Evolutionary conservation across 169 alveolate genomes (phyloP).

Genomic region (Eimeria brunetti): DNA sequence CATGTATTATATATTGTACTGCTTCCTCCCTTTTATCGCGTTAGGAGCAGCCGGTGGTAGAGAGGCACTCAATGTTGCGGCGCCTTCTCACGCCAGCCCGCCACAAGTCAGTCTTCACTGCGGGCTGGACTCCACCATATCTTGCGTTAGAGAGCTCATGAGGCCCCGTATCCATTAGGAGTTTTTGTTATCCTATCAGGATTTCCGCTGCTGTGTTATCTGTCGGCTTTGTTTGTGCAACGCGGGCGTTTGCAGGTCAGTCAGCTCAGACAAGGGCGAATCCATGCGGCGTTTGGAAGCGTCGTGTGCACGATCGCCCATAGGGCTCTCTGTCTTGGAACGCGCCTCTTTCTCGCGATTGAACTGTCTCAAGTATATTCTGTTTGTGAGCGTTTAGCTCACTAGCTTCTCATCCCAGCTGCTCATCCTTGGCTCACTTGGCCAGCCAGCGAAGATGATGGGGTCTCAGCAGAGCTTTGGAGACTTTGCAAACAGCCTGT

Average conservation of each 20-base stretch:
- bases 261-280: slow-evolving; percentile 27
- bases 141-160: neutral
- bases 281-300: slow-evolving; percentile 38
- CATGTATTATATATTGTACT: no score
- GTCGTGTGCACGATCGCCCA: slow-evolving; percentile 27
- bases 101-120: slow-evolving; percentile 30
- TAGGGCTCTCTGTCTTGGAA: slow-evolving; percentile 36
- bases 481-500: slow-evolving; percentile 75
- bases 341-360: neutral
- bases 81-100: slow-evolving; percentile 45
- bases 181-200: slow-evolving; percentile 52
- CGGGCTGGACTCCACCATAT: slow-evolving; percentile 18
- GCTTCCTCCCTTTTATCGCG: neutral
- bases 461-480: slow-evolving; percentile 73
- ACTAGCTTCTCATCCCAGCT: neutral
- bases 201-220: slow-evolving; percentile 23
- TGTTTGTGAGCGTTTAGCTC: neutral
- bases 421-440: neutral
- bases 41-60: neutral
- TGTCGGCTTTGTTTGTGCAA: neutral
- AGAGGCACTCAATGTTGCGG: neutral
- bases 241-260: slow-evolving; percentile 38
- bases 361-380: neutral
- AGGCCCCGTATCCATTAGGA: slow-evolving; percentile 39
- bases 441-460: slow-evolving; percentile 63